Conservation (phyloP, 441 rosid genomes). For the Arabidopsis lyrata region DNA sequence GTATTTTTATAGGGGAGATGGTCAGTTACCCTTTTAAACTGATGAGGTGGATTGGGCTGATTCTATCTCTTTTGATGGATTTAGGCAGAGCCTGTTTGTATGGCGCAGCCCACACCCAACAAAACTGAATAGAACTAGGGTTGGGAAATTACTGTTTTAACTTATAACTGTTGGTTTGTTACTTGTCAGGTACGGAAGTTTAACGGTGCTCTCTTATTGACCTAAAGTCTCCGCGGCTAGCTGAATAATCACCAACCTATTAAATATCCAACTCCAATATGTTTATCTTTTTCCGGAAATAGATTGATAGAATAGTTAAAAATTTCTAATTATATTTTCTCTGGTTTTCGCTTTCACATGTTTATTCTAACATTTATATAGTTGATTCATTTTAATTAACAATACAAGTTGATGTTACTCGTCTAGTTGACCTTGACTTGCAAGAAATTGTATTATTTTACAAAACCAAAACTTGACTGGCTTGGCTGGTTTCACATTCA, state of each 20-base stretch:
- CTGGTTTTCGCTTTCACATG: not conserved
- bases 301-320: not conserved
- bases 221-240: slow-evolving; percentile 12
- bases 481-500: slow-evolving; percentile 1
- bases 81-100: too few relatives aligned
- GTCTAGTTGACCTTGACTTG: slow-evolving; percentile 29
- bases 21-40: too few relatives aligned
- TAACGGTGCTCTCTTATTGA: not conserved
- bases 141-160: not conserved
- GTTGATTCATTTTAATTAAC: not conserved
- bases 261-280: not conserved
- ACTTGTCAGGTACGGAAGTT: slow-evolving; percentile 10
- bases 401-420: slow-evolving; percentile 1
- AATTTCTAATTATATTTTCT: not conserved
- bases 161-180: not conserved
- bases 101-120: too few relatives aligned
- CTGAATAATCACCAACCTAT: not conserved
- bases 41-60: too few relatives aligned
- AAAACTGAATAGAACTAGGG: not conserved
- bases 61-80: too few relatives aligned
- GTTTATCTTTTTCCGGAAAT: not conserved
- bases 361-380: not conserved
- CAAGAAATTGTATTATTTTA: not conserved
- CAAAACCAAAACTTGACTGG: not conserved
- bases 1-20: too few relatives aligned